These are phyloP conservation scores for Aspergillus tamarii DNA, from an alignment of 2,329 filamentous ascomycete species.

Conservation along the genomic window DNA sequence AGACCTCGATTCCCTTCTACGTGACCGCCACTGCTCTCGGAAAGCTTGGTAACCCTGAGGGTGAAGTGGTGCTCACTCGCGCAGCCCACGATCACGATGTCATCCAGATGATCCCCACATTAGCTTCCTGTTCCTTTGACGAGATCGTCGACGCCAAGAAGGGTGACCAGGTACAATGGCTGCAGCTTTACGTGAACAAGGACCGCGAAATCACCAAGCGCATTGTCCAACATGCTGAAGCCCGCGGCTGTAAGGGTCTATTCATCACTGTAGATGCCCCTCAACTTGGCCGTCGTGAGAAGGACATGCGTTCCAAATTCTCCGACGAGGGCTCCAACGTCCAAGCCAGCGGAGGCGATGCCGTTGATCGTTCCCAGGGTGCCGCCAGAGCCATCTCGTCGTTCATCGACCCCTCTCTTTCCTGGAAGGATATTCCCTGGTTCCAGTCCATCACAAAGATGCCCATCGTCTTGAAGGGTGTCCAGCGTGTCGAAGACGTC, in stretches of 20 bases:
- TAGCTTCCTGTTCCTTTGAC: conserved; percentile 96
- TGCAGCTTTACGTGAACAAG: conserved; percentile 97
- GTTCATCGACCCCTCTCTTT: conserved; percentile 94
- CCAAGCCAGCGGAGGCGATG: conserved; percentile 67
- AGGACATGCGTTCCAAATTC: conserved; percentile 96
- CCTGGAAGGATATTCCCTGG: conserved; percentile 94
- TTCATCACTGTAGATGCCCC: conserved; percentile 99
- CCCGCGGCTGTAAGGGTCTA: conserved; percentile 86
- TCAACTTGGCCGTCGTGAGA: conserved; percentile 90
- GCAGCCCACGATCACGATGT: conserved; percentile 85
- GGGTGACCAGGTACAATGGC: conserved; percentile 87
- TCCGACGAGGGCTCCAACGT: conserved; percentile 81
- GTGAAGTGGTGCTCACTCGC: conserved; percentile 86
- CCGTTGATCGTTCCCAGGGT: conserved; percentile 84
- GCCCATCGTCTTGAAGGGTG: conserved; percentile 95
- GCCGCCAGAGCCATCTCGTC: conserved; percentile 92
- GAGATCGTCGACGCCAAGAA: conserved; percentile 87
- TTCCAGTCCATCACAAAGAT: conserved; percentile 87
- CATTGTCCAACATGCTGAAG: conserved; percentile 90
- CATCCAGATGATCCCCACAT: conserved; percentile 97
- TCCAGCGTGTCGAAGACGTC: conserved; percentile 95
- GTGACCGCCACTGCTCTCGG: conserved; percentile 94
- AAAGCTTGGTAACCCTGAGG: conserved; percentile 91
- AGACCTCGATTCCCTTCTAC: conserved; percentile 86
- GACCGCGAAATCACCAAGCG: conserved; percentile 85